Conservation (phyloP, 192 early-diverging fungal genomes). For the Neocallimastix lanati region DNA sequence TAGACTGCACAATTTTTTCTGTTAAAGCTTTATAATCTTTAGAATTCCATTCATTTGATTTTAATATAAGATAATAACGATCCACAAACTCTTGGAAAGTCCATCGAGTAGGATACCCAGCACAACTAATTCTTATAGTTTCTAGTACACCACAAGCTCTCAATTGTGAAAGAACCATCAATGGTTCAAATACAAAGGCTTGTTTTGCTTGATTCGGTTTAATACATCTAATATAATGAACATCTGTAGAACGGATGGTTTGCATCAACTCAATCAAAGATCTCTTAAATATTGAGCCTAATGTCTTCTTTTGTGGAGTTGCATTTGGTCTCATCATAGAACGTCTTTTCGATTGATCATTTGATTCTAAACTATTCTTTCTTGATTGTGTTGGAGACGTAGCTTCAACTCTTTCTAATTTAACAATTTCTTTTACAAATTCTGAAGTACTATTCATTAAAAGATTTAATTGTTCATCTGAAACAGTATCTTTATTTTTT, state of each 20-base stretch:
- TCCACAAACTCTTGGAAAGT: constrained; percentile 81
- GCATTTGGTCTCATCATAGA: neutral
- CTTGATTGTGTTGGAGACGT: neutral
- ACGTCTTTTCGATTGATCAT: neutral
- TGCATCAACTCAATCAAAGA: constrained; percentile 83
- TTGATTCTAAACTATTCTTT: neutral
- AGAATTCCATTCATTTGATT: constrained; percentile 31
- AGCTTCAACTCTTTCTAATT: neutral
- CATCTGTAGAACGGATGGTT: constrained; percentile 80
- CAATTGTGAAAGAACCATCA: constrained; percentile 82
- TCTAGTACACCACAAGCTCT: constrained; percentile 97
- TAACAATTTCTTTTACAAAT: neutral
- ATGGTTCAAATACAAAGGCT: constrained; percentile 81
- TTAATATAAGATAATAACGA: constrained; percentile 41
- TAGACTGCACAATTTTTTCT: constrained; percentile 22
- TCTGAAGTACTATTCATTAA: neutral
- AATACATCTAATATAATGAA: constrained; percentile 96
- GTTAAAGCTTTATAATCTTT: constrained; percentile 23
- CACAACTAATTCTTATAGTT: constrained; percentile 95
- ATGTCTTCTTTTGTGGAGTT: neutral
- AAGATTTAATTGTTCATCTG: constrained; percentile 49
- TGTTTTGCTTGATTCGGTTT: constrained; percentile 95
- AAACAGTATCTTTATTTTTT: constrained; percentile 97
- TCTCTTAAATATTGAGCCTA: neutral
- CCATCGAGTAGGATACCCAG: constrained; percentile 85